Base-by-base conservation (phyloP, 352 stramenopile species). In the Pythium guiyangense region DNA sequence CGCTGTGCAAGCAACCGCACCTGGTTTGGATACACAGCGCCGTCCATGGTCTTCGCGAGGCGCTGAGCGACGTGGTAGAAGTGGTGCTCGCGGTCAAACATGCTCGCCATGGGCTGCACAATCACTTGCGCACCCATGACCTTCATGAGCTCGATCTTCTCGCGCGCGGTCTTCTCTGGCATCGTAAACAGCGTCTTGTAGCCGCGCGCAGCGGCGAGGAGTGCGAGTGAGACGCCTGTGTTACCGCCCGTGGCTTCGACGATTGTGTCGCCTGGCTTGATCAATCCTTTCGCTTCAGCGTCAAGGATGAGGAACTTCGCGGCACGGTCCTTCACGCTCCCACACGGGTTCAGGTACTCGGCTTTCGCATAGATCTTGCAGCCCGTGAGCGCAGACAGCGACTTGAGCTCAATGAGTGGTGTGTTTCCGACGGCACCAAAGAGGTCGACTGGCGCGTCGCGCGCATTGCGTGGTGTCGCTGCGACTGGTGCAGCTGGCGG, bases 291-390 rank as follows among this genome's bases (percentile, higher is more conserved):
- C 43, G 82, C 64, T 74, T 98, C 93, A 4, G 92, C 93, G 54
- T 97, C 77, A n/a, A 82, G 65, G 64, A 98, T 97, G 72, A 98
- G 84, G n/a, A 73, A 89, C 47, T 96, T 88, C 44, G 90, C 91
- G 12, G 96, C 93, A 31, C 94, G 92, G 71, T 98, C 94, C 72
- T 98, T 98, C 61, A 98, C 89, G 26, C 77, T 96, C 12, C 94
- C 94, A 59, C 90, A 91, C 20, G 96, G 96, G 64, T 98, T 98
- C 63, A 86, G 70, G 55, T 78, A 92, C 71, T 94, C 84, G 20
- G 81, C 81, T 62, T 94, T 94, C 56, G 70, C 84, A 31, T 88
- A 80, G 57, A 94, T 83, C 58, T 74, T 86, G 72, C 81, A 90
- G 4, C 73, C 70, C 4, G 84, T 94, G 46, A 91, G 73, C 48